Evolutionary conservation across 2,329 filamentous ascomycete genomes (phyloP).

Genomic region (Penicillium sp.): DNA sequence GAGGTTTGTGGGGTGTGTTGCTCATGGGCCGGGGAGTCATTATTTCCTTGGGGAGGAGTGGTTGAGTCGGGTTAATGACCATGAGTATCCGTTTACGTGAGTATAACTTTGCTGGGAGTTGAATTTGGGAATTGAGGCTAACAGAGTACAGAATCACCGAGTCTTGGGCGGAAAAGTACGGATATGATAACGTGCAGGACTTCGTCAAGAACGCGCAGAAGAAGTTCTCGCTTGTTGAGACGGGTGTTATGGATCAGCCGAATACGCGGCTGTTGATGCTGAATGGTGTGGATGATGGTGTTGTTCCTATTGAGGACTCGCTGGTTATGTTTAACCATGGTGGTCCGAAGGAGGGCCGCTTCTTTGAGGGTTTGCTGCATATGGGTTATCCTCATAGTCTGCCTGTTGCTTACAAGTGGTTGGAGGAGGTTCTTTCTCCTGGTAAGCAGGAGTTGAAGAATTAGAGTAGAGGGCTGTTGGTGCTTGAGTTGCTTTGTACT

Average conservation of each 20-base stretch:
- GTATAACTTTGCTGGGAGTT: constrained; percentile 14
- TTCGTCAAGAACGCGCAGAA: constrained; percentile 53
- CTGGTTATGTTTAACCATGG: constrained; percentile 62
- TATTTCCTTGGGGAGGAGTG: constrained; percentile 57
- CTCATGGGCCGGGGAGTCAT: constrained; percentile 60
- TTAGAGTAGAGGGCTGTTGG: constrained; percentile 12
- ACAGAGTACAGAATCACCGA: constrained; percentile 43
- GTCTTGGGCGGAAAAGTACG: constrained; percentile 58
- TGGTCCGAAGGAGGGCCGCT: constrained; percentile 58
- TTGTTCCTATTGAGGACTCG: constrained; percentile 65
- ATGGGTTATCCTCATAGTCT: constrained; percentile 60
- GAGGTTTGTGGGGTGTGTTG: constrained; percentile 52
- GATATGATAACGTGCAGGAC: constrained; percentile 53
- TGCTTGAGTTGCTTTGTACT: too few relatives aligned
- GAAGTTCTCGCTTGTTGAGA: constrained; percentile 60
- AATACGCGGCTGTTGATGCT: constrained; percentile 56
- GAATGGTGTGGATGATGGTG: constrained; percentile 58
- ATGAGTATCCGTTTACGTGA: constrained; percentile 61
- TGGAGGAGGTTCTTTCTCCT: constrained; percentile 29
- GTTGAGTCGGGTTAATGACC: constrained; percentile 58
- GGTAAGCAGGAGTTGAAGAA: constrained; percentile 21
- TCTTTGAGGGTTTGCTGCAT: constrained; percentile 57
- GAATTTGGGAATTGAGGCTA: background rate
- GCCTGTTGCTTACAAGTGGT: constrained; percentile 36
- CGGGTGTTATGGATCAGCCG: constrained; percentile 52